These are phyloP conservation scores for Russula dissimulans DNA, from an alignment of 768 basidiomycete species.

Conservation along the genomic window DNA sequence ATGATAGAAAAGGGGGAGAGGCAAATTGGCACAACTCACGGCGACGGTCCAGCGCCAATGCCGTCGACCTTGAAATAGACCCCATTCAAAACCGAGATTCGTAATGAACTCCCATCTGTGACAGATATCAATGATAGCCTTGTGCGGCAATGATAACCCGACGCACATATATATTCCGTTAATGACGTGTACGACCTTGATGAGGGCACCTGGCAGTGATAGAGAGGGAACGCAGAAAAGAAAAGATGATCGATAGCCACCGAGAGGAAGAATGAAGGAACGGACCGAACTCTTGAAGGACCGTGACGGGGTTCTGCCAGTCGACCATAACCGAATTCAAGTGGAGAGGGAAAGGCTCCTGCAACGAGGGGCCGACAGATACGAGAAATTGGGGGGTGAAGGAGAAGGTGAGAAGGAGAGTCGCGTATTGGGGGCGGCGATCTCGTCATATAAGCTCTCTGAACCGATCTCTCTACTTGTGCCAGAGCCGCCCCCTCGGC, in stretches of 20 bases:
- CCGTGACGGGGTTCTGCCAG: conserved; percentile 10
- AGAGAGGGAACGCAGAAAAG: neutral
- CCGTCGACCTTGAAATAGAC: conserved; percentile 2
- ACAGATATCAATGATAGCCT: neutral
- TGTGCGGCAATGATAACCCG: neutral
- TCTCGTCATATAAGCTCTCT: neutral
- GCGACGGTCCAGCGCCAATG: conserved; percentile 16
- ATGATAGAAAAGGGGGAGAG: neutral
- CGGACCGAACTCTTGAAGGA: conserved; percentile 5
- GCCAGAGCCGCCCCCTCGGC: neutral
- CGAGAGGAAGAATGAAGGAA: neutral
- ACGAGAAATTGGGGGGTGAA: neutral
- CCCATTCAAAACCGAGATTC: conserved; percentile 13
- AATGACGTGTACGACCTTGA: conserved; percentile 17
- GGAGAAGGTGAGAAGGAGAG: neutral
- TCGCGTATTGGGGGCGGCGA: neutral
- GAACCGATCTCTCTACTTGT: neutral
- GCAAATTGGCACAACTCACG: neutral
- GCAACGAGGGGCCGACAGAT: neutral
- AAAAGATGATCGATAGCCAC: no score
- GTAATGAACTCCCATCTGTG: conserved; percentile 17
- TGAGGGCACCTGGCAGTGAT: neutral
- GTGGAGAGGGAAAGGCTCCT: neutral
- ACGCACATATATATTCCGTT: conserved; percentile 17
- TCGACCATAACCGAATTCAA: conserved; percentile 8